Conservation (phyloP, 768 basidiomycete species). For the Agaricus bisporus region DNA sequence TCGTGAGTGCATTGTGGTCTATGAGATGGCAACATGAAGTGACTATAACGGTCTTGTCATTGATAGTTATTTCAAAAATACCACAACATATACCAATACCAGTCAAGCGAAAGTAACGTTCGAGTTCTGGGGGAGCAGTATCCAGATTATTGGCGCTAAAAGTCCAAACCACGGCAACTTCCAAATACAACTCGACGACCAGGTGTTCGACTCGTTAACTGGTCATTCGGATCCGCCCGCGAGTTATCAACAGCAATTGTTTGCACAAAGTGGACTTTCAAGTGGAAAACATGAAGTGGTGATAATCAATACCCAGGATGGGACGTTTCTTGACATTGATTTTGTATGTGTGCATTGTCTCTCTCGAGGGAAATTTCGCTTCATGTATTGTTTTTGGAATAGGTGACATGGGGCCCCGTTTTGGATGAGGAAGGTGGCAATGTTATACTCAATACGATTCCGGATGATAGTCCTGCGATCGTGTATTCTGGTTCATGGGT, state of each 20-base stretch:
- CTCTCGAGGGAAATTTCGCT: neutral
- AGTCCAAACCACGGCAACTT: slow-evolving; percentile 41
- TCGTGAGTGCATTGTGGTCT: slow-evolving; percentile 9
- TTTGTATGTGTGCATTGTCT: slow-evolving; percentile 28
- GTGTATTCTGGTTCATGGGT: slow-evolving; percentile 31
- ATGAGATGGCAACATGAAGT: neutral
- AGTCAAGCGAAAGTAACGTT: slow-evolving; percentile 29
- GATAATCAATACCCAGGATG: slow-evolving; percentile 22
- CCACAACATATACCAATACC: slow-evolving; percentile 32
- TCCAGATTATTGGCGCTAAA: slow-evolving; percentile 46
- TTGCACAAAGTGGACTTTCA: slow-evolving; percentile 24
- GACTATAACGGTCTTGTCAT: neutral
- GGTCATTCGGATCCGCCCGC: slow-evolving; percentile 22
- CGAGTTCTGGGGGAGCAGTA: slow-evolving; percentile 41
- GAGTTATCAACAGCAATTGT: slow-evolving; percentile 37
- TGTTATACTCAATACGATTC: slow-evolving; percentile 20
- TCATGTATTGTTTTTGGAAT: neutral
- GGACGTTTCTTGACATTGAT: slow-evolving; percentile 37
- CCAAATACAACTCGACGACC: slow-evolving; percentile 34
- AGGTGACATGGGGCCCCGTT: slow-evolving; percentile 28
- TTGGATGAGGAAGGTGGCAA: slow-evolving; percentile 21
- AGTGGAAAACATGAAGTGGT: slow-evolving; percentile 32
- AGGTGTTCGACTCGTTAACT: slow-evolving; percentile 18
- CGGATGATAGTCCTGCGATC: slow-evolving; percentile 32
- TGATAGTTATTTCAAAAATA: slow-evolving; percentile 29